Conservation (phyloP, 2,329 filamentous ascomycete species). For the Leptosphaerulina australis region DNA sequence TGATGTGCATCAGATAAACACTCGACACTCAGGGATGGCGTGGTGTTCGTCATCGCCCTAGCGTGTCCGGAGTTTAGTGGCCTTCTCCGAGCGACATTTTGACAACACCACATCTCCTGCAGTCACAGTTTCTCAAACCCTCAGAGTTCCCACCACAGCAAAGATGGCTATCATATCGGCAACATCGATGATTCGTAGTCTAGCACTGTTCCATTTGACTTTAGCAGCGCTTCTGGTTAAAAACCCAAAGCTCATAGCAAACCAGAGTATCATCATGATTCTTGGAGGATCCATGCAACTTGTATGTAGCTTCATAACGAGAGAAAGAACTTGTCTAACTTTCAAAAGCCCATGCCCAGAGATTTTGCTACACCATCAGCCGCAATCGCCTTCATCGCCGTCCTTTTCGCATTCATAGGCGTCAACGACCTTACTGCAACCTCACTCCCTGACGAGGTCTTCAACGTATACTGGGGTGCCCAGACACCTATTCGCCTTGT, state of each 20-base stretch:
- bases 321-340: not conserved
- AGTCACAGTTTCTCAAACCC: not conserved
- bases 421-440: constrained; percentile 55
- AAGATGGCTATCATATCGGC: constrained; percentile 81
- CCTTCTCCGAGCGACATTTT: constrained; percentile 19
- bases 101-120: constrained; percentile 7
- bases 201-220: constrained; percentile 84
- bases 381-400: constrained; percentile 68
- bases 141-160: not conserved
- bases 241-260: constrained; percentile 71
- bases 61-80: constrained; percentile 26
- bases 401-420: constrained; percentile 70
- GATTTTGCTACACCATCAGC: constrained; percentile 72
- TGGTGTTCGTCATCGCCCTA: constrained; percentile 17
- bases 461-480: constrained; percentile 55
- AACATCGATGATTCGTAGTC: constrained; percentile 77
- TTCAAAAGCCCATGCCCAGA: constrained; percentile 64
- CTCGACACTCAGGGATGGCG: not conserved
- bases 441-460: constrained; percentile 52
- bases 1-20: not conserved
- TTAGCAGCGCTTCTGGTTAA: constrained; percentile 83
- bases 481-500: constrained; percentile 68
- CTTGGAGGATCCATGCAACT: constrained; percentile 84
- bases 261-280: constrained; percentile 80
- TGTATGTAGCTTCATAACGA: constrained; percentile 56